phyloP scores from a whole-genome alignment of 2,329 filamentous ascomycete species.

The Penicillium sp. region DNA sequence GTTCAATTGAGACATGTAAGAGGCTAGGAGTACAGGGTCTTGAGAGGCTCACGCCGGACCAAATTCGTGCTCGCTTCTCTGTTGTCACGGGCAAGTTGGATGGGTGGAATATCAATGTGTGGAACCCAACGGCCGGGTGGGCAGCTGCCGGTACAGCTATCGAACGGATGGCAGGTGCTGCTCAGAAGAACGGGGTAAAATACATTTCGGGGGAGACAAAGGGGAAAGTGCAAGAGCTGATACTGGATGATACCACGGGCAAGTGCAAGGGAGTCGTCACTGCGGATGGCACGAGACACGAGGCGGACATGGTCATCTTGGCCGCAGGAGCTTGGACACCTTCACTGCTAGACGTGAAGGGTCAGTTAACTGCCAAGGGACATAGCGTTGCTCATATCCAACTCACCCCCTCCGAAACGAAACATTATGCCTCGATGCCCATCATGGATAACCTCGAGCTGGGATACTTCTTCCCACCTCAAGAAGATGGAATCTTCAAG shows the following conservation, averaged over 20 bases:
- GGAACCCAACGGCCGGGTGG: conserved; percentile 18
- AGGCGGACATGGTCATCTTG: conserved; percentile 14
- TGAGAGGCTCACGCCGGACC: conserved; percentile 8
- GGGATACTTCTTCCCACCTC: conserved; percentile 12
- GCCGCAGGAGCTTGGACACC: conserved; percentile 15
- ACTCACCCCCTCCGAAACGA: conserved; percentile 10
- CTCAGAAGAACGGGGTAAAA: conserved; percentile 14
- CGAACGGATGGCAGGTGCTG: conserved; percentile 11
- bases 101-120: conserved; percentile 17
- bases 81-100: conserved; percentile 12
- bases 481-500: conserved; percentile 9
- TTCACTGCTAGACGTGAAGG: conserved; percentile 12
- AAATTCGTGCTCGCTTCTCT: conserved; percentile 8
- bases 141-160: conserved; percentile 13
- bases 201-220: conserved; percentile 11
- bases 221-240: conserved; percentile 9
- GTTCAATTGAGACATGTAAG: conserved; percentile 13
- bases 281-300: conserved; percentile 9
- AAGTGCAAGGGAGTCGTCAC: conserved; percentile 11
- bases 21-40: conserved; percentile 12
- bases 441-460: conserved; percentile 16
- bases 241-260: conserved; percentile 3
- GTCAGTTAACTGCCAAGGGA: conserved; percentile 14
- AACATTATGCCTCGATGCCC: conserved; percentile 11
- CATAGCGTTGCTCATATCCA: conserved; percentile 16